These are phyloP conservation scores for Quillaja saponaria DNA, from an alignment of 306 rosid genomes.

Conservation along the genomic window DNA sequence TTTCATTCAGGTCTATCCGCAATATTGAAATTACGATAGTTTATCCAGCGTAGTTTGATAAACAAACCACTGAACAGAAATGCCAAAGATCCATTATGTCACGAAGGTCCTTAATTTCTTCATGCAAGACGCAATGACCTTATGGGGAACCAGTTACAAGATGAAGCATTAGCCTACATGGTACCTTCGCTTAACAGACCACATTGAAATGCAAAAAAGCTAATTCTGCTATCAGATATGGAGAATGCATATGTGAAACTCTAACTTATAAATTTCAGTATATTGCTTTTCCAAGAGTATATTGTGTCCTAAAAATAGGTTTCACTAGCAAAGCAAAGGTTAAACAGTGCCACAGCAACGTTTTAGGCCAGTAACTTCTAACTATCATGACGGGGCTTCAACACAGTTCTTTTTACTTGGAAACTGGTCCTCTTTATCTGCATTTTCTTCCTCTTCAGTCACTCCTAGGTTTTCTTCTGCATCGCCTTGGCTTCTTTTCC, in stretches of 20 bases:
- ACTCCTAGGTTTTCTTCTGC: slow-evolving; percentile 41
- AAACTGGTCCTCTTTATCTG: slow-evolving; percentile 14
- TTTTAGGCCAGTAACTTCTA: neutral
- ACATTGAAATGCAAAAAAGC: neutral
- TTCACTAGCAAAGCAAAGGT: too few relatives aligned
- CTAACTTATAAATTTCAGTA: neutral
- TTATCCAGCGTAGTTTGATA: too few relatives aligned
- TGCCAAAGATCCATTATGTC: neutral
- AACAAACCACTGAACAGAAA: too few relatives aligned
- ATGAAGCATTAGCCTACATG: neutral
- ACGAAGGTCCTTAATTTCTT: neutral
- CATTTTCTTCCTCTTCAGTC: slow-evolving; percentile 40
- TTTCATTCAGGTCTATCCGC: too few relatives aligned
- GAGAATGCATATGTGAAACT: neutral
- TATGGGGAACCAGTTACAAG: neutral
- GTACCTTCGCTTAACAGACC: too few relatives aligned
- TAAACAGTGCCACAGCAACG: too few relatives aligned
- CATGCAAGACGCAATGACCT: too few relatives aligned
- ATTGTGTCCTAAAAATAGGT: neutral
- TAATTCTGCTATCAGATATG: neutral
- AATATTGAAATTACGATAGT: too few relatives aligned
- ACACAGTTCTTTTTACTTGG: slow-evolving; percentile 7
- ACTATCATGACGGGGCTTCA: slow-evolving; percentile 26
- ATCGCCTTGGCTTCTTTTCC: slow-evolving; percentile 65
- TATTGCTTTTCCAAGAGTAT: neutral